Percentiles rank a stretch among this genome's conserved stretches.
Conservation (phyloP, 495 filamentous ascomycete species). For the Podospora anserina region DNA sequence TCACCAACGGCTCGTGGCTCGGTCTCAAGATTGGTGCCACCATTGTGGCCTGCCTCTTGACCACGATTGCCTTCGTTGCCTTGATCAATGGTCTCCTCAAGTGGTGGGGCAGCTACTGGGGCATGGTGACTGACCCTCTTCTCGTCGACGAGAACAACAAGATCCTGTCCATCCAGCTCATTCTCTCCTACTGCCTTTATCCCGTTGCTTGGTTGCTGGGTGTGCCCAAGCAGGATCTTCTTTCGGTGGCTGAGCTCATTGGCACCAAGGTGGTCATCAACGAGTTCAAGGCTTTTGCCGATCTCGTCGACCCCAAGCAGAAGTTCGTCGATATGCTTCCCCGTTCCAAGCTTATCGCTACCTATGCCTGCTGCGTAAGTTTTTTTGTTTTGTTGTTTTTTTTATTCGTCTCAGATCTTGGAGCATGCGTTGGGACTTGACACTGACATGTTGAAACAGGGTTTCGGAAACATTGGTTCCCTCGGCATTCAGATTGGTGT, state of each 20-base stretch:
- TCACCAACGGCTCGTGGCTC: constrained; percentile 82
- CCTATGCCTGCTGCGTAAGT: constrained; percentile 85
- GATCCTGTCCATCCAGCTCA: constrained; percentile 67
- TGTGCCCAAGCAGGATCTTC: constrained; percentile 67
- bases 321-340: constrained; percentile 58
- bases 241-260: constrained; percentile 74
- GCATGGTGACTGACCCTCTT: constrained; percentile 41
- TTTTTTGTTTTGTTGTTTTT: background rate
- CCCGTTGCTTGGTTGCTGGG: constrained; percentile 82
- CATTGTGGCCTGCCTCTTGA: constrained; percentile 74
- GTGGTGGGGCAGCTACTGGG: constrained; percentile 87
- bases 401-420: background rate
- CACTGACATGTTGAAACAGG: constrained; percentile 61
- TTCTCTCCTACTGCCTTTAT: constrained; percentile 82
- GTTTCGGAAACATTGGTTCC: constrained; percentile 77
- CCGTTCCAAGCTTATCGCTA: constrained; percentile 76
- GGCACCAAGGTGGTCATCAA: constrained; percentile 79
- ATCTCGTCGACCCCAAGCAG: constrained; percentile 55
- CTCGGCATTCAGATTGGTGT: constrained; percentile 86
- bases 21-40: constrained; percentile 86
- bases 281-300: constrained; percentile 62
- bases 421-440: background rate
- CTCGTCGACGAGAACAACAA: constrained; percentile 36
- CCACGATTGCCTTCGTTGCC: constrained; percentile 77
- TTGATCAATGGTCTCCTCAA: constrained; percentile 74